Conservation (phyloP, 306 rosid genomes). For the Cucumis melo region DNA sequence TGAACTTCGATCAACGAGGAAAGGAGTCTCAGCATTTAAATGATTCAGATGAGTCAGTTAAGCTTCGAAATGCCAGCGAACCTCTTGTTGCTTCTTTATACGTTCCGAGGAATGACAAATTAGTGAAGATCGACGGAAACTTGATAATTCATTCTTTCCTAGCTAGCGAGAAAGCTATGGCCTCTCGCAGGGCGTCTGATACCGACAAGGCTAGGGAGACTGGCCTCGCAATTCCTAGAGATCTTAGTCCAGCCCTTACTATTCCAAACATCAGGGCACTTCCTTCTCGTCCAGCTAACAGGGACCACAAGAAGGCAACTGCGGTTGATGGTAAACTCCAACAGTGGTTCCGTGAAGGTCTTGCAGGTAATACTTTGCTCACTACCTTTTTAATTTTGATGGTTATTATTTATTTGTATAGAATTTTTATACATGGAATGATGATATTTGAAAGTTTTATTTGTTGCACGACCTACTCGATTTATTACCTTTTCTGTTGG, state of each 20-base stretch:
- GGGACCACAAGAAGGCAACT: slow-evolving; percentile 43
- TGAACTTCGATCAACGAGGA: slow-evolving; percentile 11
- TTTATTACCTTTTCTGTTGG: background rate
- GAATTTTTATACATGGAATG: background rate
- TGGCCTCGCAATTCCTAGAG: slow-evolving; percentile 45
- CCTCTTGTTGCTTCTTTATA: slow-evolving; percentile 86
- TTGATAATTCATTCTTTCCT: slow-evolving; percentile 85
- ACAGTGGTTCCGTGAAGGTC: slow-evolving; percentile 98
- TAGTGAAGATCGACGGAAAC: slow-evolving; percentile 93
- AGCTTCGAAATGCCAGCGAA: slow-evolving; percentile 49
- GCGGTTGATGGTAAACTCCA: slow-evolving; percentile 79
- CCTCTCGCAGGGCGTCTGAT: slow-evolving; percentile 28
- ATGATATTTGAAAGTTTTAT: background rate
- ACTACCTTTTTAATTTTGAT: background rate
- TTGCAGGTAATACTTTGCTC: slow-evolving; percentile 48
- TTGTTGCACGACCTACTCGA: background rate
- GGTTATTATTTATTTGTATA: background rate
- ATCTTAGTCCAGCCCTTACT: slow-evolving; percentile 55
- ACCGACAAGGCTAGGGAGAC: slow-evolving; percentile 38
- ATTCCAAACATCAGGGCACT: slow-evolving; percentile 63
- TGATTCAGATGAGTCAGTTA: slow-evolving; percentile 20
- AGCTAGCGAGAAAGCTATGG: slow-evolving; percentile 86
- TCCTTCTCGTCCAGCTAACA: slow-evolving; percentile 26
- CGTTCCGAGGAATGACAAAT: slow-evolving; percentile 89
- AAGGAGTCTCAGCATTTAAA: slow-evolving; percentile 5